These are phyloP conservation scores for Fusarium cyanostomum DNA, from an alignment of 2,329 filamentous ascomycete genomes.

Conservation along the genomic window DNA sequence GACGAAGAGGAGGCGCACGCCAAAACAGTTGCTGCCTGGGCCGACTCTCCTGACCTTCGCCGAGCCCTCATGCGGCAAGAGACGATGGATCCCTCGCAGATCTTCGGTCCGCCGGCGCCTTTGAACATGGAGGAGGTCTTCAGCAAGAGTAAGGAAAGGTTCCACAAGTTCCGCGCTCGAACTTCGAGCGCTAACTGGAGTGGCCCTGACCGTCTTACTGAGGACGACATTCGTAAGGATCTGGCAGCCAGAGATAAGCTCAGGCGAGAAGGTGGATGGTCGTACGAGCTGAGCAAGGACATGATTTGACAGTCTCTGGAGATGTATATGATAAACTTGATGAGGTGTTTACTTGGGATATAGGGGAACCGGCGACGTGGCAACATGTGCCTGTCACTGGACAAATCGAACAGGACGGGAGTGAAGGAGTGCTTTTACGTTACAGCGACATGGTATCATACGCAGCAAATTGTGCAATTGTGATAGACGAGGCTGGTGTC, in stretches of 20 bases:
- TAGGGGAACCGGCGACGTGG: conserved; percentile 8
- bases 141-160: conserved; percentile 83
- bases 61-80: conserved; percentile 83
- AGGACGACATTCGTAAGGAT: conserved; percentile 86
- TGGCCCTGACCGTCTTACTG: conserved; percentile 81
- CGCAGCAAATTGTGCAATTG: conserved; percentile 36
- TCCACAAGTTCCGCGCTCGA: conserved; percentile 87
- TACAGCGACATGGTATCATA: conserved; percentile 25
- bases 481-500: conserved; percentile 17
- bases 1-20: conserved; percentile 70
- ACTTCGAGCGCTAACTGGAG: conserved; percentile 97
- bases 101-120: conserved; percentile 89
- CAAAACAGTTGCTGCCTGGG: conserved; percentile 77
- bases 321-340: conserved; percentile 26
- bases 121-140: conserved; percentile 98
- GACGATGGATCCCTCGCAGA: conserved; percentile 80
- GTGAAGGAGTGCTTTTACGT: conserved; percentile 25
- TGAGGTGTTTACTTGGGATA: conserved; percentile 13
- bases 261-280: conserved; percentile 86
- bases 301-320: conserved; percentile 48
- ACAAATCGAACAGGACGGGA: conserved; percentile 15
- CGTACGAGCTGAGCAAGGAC: conserved; percentile 67
- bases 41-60: conserved; percentile 84
- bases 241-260: conserved; percentile 81
- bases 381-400: conserved; percentile 10